A percentile compares a stretch with the other conserved stretches of the same genome.
Conservation (phyloP, 768 basidiomycete species). For the Cystobasidium ongulense region DNA sequence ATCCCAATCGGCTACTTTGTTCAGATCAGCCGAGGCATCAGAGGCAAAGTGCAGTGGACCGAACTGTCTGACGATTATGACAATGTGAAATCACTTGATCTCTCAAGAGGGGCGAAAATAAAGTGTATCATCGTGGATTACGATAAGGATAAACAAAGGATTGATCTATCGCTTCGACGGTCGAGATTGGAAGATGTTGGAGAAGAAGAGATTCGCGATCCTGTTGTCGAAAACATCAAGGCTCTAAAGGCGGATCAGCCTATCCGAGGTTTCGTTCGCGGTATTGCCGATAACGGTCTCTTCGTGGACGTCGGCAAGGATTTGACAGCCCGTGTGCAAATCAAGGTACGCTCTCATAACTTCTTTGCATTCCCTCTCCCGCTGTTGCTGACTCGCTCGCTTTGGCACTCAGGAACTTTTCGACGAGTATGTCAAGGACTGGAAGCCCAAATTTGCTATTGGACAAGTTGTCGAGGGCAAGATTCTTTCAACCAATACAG, state of each 20-base stretch:
- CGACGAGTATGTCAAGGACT: slow-evolving; percentile 82
- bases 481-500: slow-evolving; percentile 64
- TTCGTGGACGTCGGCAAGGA: slow-evolving; percentile 76
- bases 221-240: slow-evolving; percentile 62
- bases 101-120: slow-evolving; percentile 58
- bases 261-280: slow-evolving; percentile 85
- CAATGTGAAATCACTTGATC: slow-evolving; percentile 50
- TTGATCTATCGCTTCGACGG: slow-evolving; percentile 70
- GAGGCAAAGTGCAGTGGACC: slow-evolving; percentile 70
- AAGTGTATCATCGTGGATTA: slow-evolving; percentile 64
- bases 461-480: slow-evolving; percentile 82
- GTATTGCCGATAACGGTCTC: slow-evolving; percentile 72
- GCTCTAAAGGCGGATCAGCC: slow-evolving; percentile 60
- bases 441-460: slow-evolving; percentile 69
- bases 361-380: not conserved
- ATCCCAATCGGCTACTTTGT: slow-evolving; percentile 64
- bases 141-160: slow-evolving; percentile 58
- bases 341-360: slow-evolving; percentile 54
- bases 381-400: not conserved
- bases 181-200: slow-evolving; percentile 58
- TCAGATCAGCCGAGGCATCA: slow-evolving; percentile 63
- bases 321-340: slow-evolving; percentile 87
- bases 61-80: slow-evolving; percentile 75
- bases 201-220: slow-evolving; percentile 47
- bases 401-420: slow-evolving; percentile 35